phyloP scores from a whole-genome alignment of 352 stramenopile species.

The Globisporangium iwayamae region DNA sequence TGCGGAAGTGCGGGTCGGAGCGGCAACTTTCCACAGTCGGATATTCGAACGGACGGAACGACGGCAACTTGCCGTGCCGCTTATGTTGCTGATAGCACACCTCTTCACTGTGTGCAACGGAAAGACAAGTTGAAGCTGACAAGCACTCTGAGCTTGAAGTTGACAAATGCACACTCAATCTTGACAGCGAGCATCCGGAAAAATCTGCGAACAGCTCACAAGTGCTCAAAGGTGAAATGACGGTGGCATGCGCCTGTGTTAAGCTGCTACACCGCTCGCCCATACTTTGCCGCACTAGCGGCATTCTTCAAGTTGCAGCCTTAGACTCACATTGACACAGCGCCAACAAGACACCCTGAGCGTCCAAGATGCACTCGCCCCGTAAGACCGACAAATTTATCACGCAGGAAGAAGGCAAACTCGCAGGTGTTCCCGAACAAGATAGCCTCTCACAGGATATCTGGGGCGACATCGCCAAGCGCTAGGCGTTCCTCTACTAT shows the following conservation, averaged over 20 bases:
- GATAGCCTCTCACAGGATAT: slow-evolving; percentile 58
- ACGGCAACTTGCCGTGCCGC: neutral
- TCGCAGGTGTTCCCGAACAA: slow-evolving; percentile 16
- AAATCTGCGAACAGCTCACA: no score
- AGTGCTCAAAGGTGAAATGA: no score
- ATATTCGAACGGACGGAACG: neutral
- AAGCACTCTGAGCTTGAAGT: neutral
- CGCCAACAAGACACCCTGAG: neutral
- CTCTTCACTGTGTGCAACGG: neutral
- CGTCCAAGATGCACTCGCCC: slow-evolving; percentile 9
- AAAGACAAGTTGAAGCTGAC: slow-evolving; percentile 4
- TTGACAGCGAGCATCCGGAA: no score
- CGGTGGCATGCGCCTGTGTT: no score
- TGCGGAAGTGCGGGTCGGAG: neutral
- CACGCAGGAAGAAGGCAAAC: slow-evolving; percentile 14
- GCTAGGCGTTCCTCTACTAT: slow-evolving; percentile 55
- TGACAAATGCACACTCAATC: neutral
- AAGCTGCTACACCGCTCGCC: no score
- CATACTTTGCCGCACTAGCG: no score
- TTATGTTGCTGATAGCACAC: neutral
- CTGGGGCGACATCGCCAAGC: slow-evolving; percentile 49
- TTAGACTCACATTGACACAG: neutral
- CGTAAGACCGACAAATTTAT: slow-evolving; percentile 40
- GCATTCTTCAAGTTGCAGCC: neutral
- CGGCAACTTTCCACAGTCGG: neutral